These are phyloP conservation scores for Cystobasidium onofrii DNA, from an alignment of 768 basidiomycete species.

Conservation along the genomic window DNA sequence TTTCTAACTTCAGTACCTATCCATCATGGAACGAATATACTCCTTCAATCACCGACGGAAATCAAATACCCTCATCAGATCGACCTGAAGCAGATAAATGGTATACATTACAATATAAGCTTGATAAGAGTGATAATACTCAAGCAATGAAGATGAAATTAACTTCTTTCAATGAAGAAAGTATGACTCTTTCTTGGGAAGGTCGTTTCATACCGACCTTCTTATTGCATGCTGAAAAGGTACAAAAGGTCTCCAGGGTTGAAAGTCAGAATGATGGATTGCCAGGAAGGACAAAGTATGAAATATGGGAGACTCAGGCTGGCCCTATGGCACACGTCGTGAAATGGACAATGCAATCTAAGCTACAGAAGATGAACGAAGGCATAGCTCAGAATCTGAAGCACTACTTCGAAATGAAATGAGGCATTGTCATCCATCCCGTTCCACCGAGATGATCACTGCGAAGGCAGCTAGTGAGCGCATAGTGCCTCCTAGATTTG, in stretches of 20 bases:
- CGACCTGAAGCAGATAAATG: background rate
- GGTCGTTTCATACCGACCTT: background rate
- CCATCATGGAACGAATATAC: constrained; percentile 20
- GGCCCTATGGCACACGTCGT: constrained; percentile 12
- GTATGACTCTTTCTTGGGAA: constrained; percentile 61
- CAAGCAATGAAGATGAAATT: background rate
- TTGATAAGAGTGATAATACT: background rate
- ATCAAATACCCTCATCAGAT: background rate
- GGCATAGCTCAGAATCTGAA: constrained; percentile 13
- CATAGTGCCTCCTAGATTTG: no score
- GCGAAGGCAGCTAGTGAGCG: no score
- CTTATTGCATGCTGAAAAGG: background rate
- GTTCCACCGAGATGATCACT: background rate
- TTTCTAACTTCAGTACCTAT: background rate
- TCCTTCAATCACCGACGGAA: background rate
- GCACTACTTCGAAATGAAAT: background rate
- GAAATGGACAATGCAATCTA: background rate
- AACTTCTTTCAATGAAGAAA: constrained; percentile 62
- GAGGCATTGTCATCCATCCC: background rate
- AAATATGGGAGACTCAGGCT: constrained; percentile 24
- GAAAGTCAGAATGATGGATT: background rate
- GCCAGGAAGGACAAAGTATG: background rate
- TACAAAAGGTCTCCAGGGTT: background rate
- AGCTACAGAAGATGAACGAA: constrained; percentile 10
- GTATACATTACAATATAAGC: constrained; percentile 6